Evolutionary conservation across 257 asterid species (phyloP), one percentile per base, ranked within the genome.

Genomic region (Lithospermum erythrorhizon): DNA sequence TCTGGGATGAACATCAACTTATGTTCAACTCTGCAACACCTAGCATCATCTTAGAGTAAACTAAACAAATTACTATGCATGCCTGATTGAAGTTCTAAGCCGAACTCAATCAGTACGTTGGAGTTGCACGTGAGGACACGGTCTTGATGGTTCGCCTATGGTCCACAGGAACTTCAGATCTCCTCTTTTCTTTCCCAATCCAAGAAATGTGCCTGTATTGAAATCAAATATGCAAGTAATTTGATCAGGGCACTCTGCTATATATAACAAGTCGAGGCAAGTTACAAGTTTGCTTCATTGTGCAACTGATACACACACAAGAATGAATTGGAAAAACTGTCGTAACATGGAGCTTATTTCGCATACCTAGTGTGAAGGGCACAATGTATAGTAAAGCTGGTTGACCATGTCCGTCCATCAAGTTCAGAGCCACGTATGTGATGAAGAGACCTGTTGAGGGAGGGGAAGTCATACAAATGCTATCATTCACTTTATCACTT

Each of bases 401-500:
- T 57, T 93, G 97, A 54, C 99, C 99, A 56, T 86, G 94, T 59
- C 99, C 99, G 55, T 89, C 96, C 95, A 86, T 93, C 86, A 93
- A 65, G 78, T 82, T 89, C 63, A 93, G 83, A 27, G 96, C 99
- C 76, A 89, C 86, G 30, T 93, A 93, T 21, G 99, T 93, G 11
- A 82, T 70, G 55, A 89, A 82, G 77, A 93, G 95, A 71, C 97
- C 98, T 91, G 79, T 58, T 37, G 47, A 53, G 35, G 53, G n/a
- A 57, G 27, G 48, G 6, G 6, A 56, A 37, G 61, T 41, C 18
- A 41, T 8, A 41, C 49, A 41, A 41, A 41, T 41, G 16, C 16
- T 41, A 41, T 41, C 17, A 41, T 41, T 41, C 49, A 41, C 49
- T 11, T 41, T 17, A 4, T 41, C 49, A 41, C 49, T 11, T 41